These are phyloP conservation scores for Ostreobium quekettii DNA, from an alignment of 139 green algal genomes.

Conservation along the genomic window DNA sequence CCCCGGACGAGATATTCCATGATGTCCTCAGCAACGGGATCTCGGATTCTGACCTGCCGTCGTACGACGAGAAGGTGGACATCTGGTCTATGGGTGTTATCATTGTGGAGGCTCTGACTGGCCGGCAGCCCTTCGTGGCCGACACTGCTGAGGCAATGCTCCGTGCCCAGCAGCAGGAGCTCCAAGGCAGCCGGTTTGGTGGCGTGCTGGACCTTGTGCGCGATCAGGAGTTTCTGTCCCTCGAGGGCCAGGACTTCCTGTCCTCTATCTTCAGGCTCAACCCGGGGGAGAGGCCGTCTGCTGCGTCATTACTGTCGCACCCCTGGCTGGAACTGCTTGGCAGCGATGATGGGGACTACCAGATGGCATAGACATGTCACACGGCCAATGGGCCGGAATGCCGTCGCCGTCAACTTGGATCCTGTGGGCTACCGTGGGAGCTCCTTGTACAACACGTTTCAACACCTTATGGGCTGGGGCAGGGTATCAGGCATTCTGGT, in stretches of 20 bases:
- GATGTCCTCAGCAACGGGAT: slow-evolving; percentile 47
- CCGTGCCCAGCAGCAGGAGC: not conserved
- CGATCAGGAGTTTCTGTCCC: not conserved
- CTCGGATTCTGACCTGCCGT: slow-evolving; percentile 48
- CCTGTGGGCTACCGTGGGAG: too few relatives aligned
- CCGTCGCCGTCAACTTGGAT: too few relatives aligned
- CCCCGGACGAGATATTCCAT: slow-evolving; percentile 50
- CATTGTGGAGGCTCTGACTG: slow-evolving; percentile 47
- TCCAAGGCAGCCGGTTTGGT: not conserved
- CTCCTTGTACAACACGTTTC: too few relatives aligned
- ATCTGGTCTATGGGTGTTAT: slow-evolving; percentile 45
- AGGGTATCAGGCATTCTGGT: too few relatives aligned
- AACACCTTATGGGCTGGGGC: too few relatives aligned
- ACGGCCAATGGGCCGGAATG: too few relatives aligned
- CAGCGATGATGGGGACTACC: too few relatives aligned
- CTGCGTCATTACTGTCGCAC: not conserved
- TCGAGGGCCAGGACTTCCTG: slow-evolving; percentile 5
- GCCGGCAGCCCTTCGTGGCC: slow-evolving; percentile 47
- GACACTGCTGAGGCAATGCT: slow-evolving; percentile 33
- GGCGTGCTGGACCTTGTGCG: not conserved
- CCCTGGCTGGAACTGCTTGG: slow-evolving; percentile 17
- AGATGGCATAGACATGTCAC: too few relatives aligned
- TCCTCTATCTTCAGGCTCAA: slow-evolving; percentile 6
- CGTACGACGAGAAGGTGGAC: slow-evolving; percentile 54
- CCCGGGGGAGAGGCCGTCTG: slow-evolving; percentile 3